Evolutionary conservation across 345 rosid genomes (phyloP).

Genomic region (Lumnitzera racemosa): DNA sequence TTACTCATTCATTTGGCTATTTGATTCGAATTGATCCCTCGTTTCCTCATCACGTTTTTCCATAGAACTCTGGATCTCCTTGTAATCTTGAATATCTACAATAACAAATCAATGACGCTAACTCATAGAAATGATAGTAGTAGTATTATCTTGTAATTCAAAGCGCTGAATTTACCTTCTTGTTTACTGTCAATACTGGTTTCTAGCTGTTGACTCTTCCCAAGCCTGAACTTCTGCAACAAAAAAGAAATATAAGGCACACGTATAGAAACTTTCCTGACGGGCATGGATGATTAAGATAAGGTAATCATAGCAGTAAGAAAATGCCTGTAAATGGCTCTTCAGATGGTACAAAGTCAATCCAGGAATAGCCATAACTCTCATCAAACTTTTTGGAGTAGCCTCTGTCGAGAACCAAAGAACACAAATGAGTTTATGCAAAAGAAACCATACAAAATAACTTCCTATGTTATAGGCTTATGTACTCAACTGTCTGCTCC

Average conservation of each 20-base stretch:
- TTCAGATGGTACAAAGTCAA: conserved; percentile 92
- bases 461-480: conserved; percentile 2
- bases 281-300: conserved; percentile 3
- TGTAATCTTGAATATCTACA: conserved; percentile 21
- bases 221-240: conserved; percentile 80
- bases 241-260: conserved; percentile 8
- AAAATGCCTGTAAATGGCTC: conserved; percentile 83
- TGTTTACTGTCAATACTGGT: conserved; percentile 27
- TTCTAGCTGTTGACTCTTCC: conserved; percentile 57
- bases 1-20: conserved; percentile 54
- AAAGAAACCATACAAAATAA: neutral
- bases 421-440: conserved; percentile 1
- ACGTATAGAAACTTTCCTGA: neutral
- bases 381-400: conserved; percentile 90
- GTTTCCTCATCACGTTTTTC: conserved; percentile 15
- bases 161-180: conserved; percentile 20
- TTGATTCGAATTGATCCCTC: conserved; percentile 20
- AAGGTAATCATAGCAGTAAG: conserved; percentile 4
- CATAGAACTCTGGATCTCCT: conserved; percentile 33
- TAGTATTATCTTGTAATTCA: neutral
- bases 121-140: neutral
- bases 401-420: conserved; percentile 52
- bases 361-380: conserved; percentile 73
- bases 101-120: neutral
- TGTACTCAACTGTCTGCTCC: conserved; percentile 68